phyloP scores from a whole-genome alignment of 768 basidiomycete species.

The Lentinula sp. region DNA sequence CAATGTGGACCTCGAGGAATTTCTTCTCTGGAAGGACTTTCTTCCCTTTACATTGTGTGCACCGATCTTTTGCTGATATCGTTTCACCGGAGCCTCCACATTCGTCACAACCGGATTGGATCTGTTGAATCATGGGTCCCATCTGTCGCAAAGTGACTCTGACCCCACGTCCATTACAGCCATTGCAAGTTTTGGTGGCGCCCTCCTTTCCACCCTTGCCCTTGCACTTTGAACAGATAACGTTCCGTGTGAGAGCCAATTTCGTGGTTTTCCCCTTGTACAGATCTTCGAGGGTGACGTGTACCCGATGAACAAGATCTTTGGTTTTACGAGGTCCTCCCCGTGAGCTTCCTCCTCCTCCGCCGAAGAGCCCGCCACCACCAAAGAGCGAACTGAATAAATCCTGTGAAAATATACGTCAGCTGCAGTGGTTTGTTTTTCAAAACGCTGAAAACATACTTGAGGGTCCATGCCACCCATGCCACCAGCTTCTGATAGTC shows the following conservation, averaged over 20 bases:
- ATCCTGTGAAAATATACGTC: slow-evolving; percentile 44
- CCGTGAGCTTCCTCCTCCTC: slow-evolving; percentile 55
- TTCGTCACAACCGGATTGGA: slow-evolving; percentile 91
- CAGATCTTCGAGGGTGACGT: slow-evolving; percentile 95
- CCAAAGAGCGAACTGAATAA: slow-evolving; percentile 97
- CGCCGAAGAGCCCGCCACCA: slow-evolving; percentile 58
- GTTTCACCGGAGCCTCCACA: slow-evolving; percentile 93
- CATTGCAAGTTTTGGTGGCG: slow-evolving; percentile 72
- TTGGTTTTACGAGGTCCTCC: slow-evolving; percentile 89
- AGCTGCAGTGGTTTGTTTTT: neutral
- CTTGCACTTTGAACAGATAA: slow-evolving; percentile 89
- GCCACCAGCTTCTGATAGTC: slow-evolving; percentile 77
- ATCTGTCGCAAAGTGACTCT: slow-evolving; percentile 91
- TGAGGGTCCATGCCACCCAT: slow-evolving; percentile 98
- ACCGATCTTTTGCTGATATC: slow-evolving; percentile 90
- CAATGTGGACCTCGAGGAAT: slow-evolving; percentile 95
- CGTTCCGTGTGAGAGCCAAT: slow-evolving; percentile 91
- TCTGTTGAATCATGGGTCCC: slow-evolving; percentile 99
- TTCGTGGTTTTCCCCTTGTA: slow-evolving; percentile 99
- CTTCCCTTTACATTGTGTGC: slow-evolving; percentile 90
- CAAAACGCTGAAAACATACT: slow-evolving; percentile 31
- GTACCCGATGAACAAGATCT: slow-evolving; percentile 95
- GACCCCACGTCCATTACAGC: slow-evolving; percentile 87
- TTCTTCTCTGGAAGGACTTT: slow-evolving; percentile 94
- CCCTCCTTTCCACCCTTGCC: slow-evolving; percentile 98